Evolutionary conservation across 2,329 filamentous ascomycete genomes (phyloP).

Genomic region (Davidsoniella eucalypti): DNA sequence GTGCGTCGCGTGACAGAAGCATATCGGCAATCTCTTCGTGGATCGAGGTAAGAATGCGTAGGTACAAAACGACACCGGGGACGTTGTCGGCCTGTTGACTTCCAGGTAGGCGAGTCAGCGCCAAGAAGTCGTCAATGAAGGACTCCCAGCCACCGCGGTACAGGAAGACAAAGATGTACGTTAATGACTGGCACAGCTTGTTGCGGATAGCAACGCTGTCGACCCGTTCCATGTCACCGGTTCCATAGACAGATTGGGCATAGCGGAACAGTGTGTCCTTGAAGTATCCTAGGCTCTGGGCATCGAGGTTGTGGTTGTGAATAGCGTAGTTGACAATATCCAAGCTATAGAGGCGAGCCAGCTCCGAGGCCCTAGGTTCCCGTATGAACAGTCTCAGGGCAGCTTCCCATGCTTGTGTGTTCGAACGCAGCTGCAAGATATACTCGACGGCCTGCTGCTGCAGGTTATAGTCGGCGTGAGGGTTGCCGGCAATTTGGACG

Average conservation of each 20-base stretch:
- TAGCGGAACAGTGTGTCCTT: conserved; percentile 73
- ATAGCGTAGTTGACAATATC: conserved; percentile 90
- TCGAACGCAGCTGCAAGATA: conserved; percentile 58
- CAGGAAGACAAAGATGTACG: conserved; percentile 75
- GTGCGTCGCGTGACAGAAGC: conserved; percentile 59
- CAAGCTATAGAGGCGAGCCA: conserved; percentile 75
- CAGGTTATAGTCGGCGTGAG: conserved; percentile 54
- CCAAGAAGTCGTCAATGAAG: conserved; percentile 82
- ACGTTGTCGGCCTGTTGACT: conserved; percentile 50
- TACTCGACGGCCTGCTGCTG: conserved; percentile 74
- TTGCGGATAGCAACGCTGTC: conserved; percentile 77
- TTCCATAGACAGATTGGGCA: conserved; percentile 57
- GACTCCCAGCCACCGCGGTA: conserved; percentile 76
- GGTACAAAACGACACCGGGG: conserved; percentile 66
- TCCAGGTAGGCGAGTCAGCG: conserved; percentile 49
- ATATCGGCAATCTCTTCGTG: conserved; percentile 97
- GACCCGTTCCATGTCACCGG: conserved; percentile 35
- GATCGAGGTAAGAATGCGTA: conserved; percentile 73
- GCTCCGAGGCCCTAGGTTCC: conserved; percentile 57
- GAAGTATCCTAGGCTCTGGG: conserved; percentile 54
- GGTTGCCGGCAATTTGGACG: conserved; percentile 85
- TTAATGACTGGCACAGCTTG: conserved; percentile 91
- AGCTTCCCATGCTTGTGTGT: conserved; percentile 78
- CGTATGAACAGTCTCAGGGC: conserved; percentile 76
- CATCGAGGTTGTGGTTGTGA: conserved; percentile 60